These are phyloP conservation scores for Fusarium sulawesiense DNA, from an alignment of 2,329 filamentous ascomycete species.

Conservation along the genomic window DNA sequence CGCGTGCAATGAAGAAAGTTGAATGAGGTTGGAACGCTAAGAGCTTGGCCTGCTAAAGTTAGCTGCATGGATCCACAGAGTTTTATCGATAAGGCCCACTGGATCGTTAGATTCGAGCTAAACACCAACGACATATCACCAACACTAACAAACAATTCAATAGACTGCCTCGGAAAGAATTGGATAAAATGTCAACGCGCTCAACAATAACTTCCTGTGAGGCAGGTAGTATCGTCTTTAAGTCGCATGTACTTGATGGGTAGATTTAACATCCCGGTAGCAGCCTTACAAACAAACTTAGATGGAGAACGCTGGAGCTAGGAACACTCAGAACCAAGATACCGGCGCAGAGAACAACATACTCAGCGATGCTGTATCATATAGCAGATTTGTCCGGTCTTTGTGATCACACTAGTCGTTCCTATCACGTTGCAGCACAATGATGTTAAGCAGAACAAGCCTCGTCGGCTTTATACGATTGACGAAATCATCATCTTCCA, in stretches of 20 bases:
- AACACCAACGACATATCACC: constrained; percentile 1
- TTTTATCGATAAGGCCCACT: constrained; percentile 30
- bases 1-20: constrained; percentile 16
- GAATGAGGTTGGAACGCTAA: constrained; percentile 19
- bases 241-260: no score
- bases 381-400: fast-evolving
- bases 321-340: neutral
- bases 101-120: neutral
- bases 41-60: constrained; percentile 10
- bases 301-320: neutral
- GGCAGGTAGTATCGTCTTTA: neutral
- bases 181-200: neutral
- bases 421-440: neutral
- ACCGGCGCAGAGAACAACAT: neutral
- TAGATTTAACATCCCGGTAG: no score
- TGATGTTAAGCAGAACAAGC: neutral
- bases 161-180: neutral
- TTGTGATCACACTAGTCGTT: fast-evolving
- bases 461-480: no score
- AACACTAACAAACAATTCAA: neutral
- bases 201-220: neutral
- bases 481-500: no score
- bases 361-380: neutral
- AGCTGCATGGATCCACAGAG: constrained; percentile 13
- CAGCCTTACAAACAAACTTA: neutral